These are phyloP conservation scores for Irpex rosettiformis DNA, from an alignment of 1,284 basidiomycete genomes.

Conservation along the genomic window DNA sequence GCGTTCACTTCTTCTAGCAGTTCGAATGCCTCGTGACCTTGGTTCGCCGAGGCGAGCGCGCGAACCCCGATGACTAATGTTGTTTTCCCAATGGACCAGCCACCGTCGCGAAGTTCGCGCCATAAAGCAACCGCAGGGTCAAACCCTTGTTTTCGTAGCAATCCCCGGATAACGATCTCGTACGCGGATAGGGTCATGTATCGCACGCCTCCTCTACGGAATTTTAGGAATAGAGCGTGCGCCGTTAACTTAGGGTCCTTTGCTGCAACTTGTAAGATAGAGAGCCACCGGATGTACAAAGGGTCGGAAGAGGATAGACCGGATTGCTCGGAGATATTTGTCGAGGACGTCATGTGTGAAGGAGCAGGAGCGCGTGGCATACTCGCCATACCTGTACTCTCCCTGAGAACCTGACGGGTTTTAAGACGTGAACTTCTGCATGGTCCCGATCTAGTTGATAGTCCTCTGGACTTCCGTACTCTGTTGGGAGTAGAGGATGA, in stretches of 20 bases:
- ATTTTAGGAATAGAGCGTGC: constrained; percentile 31
- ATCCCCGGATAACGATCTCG: constrained; percentile 50
- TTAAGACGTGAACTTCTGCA: background rate
- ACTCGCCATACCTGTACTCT: background rate
- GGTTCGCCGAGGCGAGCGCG: constrained; percentile 41
- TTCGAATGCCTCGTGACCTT: constrained; percentile 45
- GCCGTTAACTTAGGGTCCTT: constrained; percentile 28
- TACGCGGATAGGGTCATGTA: constrained; percentile 37
- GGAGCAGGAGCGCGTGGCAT: background rate
- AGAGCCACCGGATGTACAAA: constrained; percentile 25
- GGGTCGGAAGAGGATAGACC: background rate
- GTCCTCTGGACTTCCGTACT: too few relatives aligned
- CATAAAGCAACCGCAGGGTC: constrained; percentile 42
- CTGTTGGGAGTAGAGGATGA: background rate
- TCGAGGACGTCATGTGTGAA: background rate
- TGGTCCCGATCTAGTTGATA: too few relatives aligned
- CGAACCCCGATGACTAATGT: constrained; percentile 50
- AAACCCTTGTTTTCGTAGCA: constrained; percentile 40
- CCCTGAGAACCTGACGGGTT: background rate
- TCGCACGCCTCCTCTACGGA: constrained; percentile 9
- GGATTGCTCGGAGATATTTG: background rate
- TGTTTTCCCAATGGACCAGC: constrained; percentile 40
- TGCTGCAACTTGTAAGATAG: constrained; percentile 31
- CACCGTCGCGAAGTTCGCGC: constrained; percentile 35
- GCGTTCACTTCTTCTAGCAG: constrained; percentile 41